Evolutionary conservation across 495 filamentous ascomycete species (phyloP), one percentile per base, ranked within the genome.

Genomic region (Viridothelium virens): DNA sequence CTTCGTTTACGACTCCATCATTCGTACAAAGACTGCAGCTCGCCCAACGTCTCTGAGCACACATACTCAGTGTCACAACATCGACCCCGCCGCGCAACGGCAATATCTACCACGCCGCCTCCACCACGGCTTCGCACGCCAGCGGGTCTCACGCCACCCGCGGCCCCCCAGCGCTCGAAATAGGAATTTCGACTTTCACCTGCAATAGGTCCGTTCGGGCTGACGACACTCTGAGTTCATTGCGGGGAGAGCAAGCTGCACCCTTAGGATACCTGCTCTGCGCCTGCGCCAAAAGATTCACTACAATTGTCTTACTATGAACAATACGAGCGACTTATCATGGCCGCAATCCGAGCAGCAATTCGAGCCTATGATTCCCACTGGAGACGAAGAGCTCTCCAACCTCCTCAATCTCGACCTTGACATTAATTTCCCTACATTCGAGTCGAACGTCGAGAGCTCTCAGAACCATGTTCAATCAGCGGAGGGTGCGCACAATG

Each of bases 331-430:
- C 39, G 33, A 64, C 46, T 62, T 67, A 46, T 33, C 65, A 67
- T 70, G 68, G 68, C 53, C 65, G 59, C 68, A 70, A 36, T 12
- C 65, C 39, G 63, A 68, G 63, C 68, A 67, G n/a, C 66, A 70
- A 31, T 33, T 66, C 39, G 66, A 70, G 63, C 66, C 66, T 7
- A 61, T 64, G 14, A 48, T 70, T 64, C n/a, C 67, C 10, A 59
- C 31, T 56, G 70, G 68, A 2, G 61, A 70, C 14, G 68, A 71
- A 38, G 70, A 72, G 38, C 50, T 72, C 25, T 62, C 47, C 65
- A 70, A 61, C 34, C 56, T 72, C 4, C 67, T 72, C 66, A 68
- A 72, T 47, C 69, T 72, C 39, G 61, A 63, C 33, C 68, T 68
- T 18, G 70, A 70, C 46, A 70, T 72, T 11, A 65, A 72, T 44